phyloP scores from a whole-genome alignment of 306 rosid species.

The Vicia sativa region DNA sequence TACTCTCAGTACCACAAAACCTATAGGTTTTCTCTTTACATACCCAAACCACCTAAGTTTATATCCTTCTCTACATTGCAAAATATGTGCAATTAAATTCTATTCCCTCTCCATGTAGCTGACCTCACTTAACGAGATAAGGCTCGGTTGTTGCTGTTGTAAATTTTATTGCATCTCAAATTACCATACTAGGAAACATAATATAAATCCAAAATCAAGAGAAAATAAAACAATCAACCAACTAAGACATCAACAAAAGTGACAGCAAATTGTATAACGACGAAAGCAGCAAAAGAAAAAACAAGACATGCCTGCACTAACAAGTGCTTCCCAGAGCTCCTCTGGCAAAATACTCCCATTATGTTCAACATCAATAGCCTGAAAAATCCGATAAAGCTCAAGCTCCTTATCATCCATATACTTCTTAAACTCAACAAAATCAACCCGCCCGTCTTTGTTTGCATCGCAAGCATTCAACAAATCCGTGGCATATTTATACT shows the following conservation, averaged over 20 bases:
- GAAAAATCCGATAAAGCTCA: constrained; percentile 88
- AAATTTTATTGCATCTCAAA: not conserved
- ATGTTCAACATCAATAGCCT: constrained; percentile 92
- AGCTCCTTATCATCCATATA: constrained; percentile 96
- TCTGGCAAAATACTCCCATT: constrained; percentile 89
- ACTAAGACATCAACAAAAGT: constrained; percentile 11
- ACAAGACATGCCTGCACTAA: constrained; percentile 64
- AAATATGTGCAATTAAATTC: too few relatives aligned
- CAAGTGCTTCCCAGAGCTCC: constrained; percentile 97
- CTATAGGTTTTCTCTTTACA: too few relatives aligned
- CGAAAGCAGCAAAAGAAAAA: not conserved
- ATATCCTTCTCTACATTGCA: too few relatives aligned
- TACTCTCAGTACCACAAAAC: too few relatives aligned
- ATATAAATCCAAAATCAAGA: constrained; percentile 22
- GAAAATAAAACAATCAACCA: constrained; percentile 29
- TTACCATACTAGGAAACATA: not conserved
- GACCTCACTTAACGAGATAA: too few relatives aligned
- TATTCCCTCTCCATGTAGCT: not conserved
- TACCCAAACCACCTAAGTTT: too few relatives aligned
- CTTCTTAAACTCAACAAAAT: constrained; percentile 69
- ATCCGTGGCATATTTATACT: constrained; percentile 87
- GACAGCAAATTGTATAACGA: not conserved
- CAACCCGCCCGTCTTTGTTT: constrained; percentile 78
- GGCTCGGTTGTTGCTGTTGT: too few relatives aligned
- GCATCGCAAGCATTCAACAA: constrained; percentile 75